Conservation (phyloP, 1,139 yeast species). For the Debaryomyces sp. region DNA sequence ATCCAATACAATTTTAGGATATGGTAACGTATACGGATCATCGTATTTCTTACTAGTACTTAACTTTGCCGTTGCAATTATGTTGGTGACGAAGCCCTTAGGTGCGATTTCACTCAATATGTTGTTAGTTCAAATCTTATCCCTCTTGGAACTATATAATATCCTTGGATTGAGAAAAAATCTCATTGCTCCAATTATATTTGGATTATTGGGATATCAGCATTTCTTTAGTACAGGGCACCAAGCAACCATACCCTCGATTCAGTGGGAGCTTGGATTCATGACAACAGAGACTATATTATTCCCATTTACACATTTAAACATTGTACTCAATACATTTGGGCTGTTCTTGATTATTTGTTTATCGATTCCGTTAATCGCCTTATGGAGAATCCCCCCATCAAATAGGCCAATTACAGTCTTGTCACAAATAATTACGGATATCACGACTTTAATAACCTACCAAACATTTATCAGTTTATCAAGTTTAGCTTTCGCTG, state of each 20-base stretch:
- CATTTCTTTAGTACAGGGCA: conserved; percentile 95
- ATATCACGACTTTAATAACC: conserved; percentile 65
- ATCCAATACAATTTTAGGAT: conserved; percentile 66
- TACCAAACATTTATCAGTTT: conserved; percentile 74
- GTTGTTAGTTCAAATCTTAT: conserved; percentile 69
- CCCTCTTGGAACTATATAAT: conserved; percentile 72
- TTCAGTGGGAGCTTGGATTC: conserved; percentile 96
- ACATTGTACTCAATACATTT: conserved; percentile 78
- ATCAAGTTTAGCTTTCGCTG: conserved; percentile 78
- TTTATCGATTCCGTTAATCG: conserved; percentile 69
- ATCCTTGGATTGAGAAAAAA: conserved; percentile 67
- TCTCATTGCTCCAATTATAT: conserved; percentile 68
- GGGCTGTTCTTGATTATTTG: conserved; percentile 78
- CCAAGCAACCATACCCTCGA: conserved; percentile 91
- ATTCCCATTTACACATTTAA: conserved; percentile 85
- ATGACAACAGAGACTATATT: conserved; percentile 71
- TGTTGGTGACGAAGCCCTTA: conserved; percentile 81
- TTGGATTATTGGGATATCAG: conserved; percentile 75
- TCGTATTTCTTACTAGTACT: conserved; percentile 74
- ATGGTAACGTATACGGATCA: conserved; percentile 85
- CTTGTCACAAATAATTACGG: conserved; percentile 70
- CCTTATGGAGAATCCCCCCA: conserved; percentile 81
- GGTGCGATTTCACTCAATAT: conserved; percentile 79
- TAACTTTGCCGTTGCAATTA: conserved; percentile 65
- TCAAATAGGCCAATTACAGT: conserved; percentile 69